Evolutionary conservation across 2,329 filamentous ascomycete genomes (phyloP), one percentile per base, ranked within the genome.

Genomic region (Chaetothyriales sp.): DNA sequence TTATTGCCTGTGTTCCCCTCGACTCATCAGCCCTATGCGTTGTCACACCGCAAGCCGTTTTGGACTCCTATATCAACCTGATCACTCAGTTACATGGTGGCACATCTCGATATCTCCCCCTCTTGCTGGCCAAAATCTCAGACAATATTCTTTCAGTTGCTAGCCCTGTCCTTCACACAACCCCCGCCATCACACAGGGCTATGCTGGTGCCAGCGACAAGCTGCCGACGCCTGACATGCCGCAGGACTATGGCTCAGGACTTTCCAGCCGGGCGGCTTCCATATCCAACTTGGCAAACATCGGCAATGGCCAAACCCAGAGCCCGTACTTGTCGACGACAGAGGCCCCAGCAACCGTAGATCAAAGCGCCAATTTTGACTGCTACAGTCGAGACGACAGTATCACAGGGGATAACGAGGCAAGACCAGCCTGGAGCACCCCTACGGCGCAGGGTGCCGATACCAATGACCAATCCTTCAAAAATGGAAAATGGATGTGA

Each of bases 81-180:
- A 72, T 88, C 2, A 80, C 81, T 1, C 72, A 79, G 7, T 74
- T 92, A 18, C 83, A 84, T n/a, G 81, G 79, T 51, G 85, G 85
- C 5, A 77, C 89, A 51, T 77, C 83, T 55, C 81, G 83, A 48
- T 92, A 87, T 63, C 71, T 90, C 12, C 86, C 86, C 2, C 73
- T 93, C 0, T 73, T 94, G 1, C 68, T 92, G 50, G 77, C 76
- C 63, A 92, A 90, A 68, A 76, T 90, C 42, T 75, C 81, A 54
- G 83, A 90, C 43, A 74, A 83, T 2, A 68, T 89, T 2, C 83
- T 83, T 15, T 55, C 36, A 22, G 48, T 57, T 9, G 22, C 50
- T 10, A 19, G 44, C 42, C 46, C 50, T 8, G 2, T 18, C 45
- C 28, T 3, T 25, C 25, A 32, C 28, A 10, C 28, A 9, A 22